A percentile compares a stretch with the other conserved stretches of the same genome.
These are phyloP conservation scores for Spraguea lophii DNA, from an alignment of 371 early-diverging fungal genomes.

Conservation along the genomic window DNA sequence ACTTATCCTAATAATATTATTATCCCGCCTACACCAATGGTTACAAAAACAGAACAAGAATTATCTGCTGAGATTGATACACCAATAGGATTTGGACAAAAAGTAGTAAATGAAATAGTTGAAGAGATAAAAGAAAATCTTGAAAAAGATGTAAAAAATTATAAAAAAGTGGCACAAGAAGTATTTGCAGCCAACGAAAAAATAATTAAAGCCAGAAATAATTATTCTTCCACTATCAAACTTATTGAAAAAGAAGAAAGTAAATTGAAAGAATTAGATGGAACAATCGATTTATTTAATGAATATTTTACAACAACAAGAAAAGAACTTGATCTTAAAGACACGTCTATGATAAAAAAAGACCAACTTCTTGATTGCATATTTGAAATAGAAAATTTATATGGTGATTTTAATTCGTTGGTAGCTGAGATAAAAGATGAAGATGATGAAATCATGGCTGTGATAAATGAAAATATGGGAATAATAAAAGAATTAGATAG, in stretches of 20 bases:
- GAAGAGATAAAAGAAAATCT: constrained; percentile 23
- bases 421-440: constrained; percentile 29
- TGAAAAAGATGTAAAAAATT: constrained; percentile 30
- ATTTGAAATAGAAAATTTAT: constrained; percentile 29
- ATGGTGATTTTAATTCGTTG: constrained; percentile 25
- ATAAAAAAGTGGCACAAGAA: constrained; percentile 24
- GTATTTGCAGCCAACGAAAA: constrained; percentile 31
- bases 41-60: no score
- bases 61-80: no score
- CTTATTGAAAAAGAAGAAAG: constrained; percentile 20
- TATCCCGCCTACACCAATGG: no score
- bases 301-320: constrained; percentile 1
- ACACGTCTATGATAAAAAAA: background rate
- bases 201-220: constrained; percentile 27
- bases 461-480: constrained; percentile 39
- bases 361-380: constrained; percentile 10
- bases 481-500: constrained; percentile 22
- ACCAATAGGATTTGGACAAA: constrained; percentile 1
- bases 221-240: constrained; percentile 15
- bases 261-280: constrained; percentile 24
- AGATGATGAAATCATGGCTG: constrained; percentile 31
- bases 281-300: constrained; percentile 26
- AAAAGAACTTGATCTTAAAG: constrained; percentile 1
- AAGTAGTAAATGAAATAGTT: constrained; percentile 27
- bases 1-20: no score